These are phyloP conservation scores for Betula pendula DNA, from an alignment of 306 rosid species.

Conservation along the genomic window DNA sequence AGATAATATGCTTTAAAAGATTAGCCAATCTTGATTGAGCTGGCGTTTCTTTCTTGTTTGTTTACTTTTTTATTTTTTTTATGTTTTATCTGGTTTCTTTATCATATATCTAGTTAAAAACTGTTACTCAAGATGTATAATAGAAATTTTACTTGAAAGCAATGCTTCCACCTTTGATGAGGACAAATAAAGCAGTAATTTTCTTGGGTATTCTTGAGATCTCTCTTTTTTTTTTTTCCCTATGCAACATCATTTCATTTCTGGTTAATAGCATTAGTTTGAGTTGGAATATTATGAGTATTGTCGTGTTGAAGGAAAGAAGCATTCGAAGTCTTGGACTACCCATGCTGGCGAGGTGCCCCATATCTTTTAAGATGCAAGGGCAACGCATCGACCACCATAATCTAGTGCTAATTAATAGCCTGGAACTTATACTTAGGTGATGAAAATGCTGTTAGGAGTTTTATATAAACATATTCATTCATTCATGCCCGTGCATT, in stretches of 20 bases:
- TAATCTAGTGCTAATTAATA: no score
- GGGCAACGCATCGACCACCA: no score
- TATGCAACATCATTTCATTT: background rate
- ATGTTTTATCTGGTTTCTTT: background rate
- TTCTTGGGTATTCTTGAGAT: background rate
- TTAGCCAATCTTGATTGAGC: slow-evolving; percentile 14
- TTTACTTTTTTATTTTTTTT: background rate
- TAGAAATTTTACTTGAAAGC: background rate
- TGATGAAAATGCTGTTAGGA: no score
- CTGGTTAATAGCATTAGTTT: background rate
- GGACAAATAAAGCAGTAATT: background rate
- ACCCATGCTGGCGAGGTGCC: no score
- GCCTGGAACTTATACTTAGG: no score
- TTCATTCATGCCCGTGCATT: no score
- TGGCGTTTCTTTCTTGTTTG: background rate
- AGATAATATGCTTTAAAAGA: slow-evolving; percentile 28
- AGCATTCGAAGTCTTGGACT: no score
- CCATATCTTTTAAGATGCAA: no score
- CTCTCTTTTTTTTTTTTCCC: background rate
- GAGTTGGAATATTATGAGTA: background rate
- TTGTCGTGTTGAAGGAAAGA: background rate
- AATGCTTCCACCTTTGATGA: slow-evolving; percentile 1
- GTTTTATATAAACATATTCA: no score
- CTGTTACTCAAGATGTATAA: background rate
- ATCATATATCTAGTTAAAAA: background rate